Evolutionary conservation across 1,284 basidiomycete genomes (phyloP), one percentile per base, ranked within the genome.

Genomic region (Trichosporon ovoides): DNA sequence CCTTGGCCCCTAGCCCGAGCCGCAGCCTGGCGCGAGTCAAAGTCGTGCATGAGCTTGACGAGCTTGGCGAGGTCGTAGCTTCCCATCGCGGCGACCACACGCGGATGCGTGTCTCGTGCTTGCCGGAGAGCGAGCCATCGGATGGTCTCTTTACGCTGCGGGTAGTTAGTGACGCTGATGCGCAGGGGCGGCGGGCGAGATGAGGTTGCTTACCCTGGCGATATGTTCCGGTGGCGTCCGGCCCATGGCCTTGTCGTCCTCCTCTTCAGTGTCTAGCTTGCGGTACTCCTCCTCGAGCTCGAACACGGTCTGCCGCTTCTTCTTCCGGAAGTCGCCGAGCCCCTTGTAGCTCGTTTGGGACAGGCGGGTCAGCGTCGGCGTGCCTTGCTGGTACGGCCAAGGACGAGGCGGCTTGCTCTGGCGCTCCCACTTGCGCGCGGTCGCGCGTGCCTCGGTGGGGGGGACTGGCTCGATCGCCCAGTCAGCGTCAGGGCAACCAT

Each of bases 201-300:
- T 10, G 16, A n/a, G 1, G 62, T n/a, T n/a, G n/a, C 66, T 40
- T 38, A 71, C 71, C 59, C 71, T 67, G 28, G 63, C 59, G 40
- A 66, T 61, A 33, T 67, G 65, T 2, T 64, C 57, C 1, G 61
- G 46, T 10, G 58, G 57, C 36, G 68, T 67, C 12, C 53, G 63
- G 5, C 72, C 72, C 69, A 74, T 71, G 3, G 69, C 72, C 50
- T 59, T 62, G 53, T 74, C 70, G 52, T 73, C 72, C 56, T 70
- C 72, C 43, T 70, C 69, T 19, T 70, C 71, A 57, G 52, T 62
- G 51, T 71, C 68, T 24, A 74, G 66, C 20, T 52, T 50, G 34
- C 48, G n/a, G 16, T 70, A 61, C 52, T 70, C 65, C 40, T 68
- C 64, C 37, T 68, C 68, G 31, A 73, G 60, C 55, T 61, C 36